phyloP scores from a whole-genome alignment of 768 basidiomycete species.

The Leccinum boreale region DNA sequence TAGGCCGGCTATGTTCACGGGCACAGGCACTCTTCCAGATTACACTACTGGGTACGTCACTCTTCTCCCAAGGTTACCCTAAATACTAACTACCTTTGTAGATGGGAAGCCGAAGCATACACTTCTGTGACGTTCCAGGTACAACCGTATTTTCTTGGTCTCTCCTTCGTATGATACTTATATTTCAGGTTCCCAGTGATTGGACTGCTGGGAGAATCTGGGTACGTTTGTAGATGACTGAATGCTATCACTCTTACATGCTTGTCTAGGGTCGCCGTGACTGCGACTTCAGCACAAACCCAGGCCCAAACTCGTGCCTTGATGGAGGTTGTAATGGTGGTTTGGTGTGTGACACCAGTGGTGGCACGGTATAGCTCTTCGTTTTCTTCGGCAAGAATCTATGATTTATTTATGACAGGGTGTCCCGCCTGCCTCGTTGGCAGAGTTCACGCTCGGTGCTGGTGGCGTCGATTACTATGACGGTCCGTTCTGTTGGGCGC shows the following conservation, averaged over 20 bases:
- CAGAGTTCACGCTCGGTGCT: conserved; percentile 60
- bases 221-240: conserved; percentile 34
- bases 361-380: conserved; percentile 40
- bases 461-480: conserved; percentile 57
- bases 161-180: neutral
- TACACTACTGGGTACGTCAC: conserved; percentile 43
- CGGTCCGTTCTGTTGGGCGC: conserved; percentile 33
- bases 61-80: neutral
- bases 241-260: neutral
- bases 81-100: conserved; percentile 10
- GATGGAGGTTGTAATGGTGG: conserved; percentile 72
- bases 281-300: conserved; percentile 56
- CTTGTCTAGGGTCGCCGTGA: conserved; percentile 45
- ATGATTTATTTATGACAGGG: conserved; percentile 34
- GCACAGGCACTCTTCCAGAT: conserved; percentile 46
- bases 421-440: conserved; percentile 66
- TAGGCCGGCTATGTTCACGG: conserved; percentile 62
- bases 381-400: neutral
- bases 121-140: conserved; percentile 29
- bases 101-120: conserved; percentile 33
- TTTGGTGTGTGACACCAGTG: conserved; percentile 44
- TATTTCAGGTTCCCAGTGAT: conserved; percentile 49
- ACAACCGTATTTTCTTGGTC: neutral
- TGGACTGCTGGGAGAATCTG: conserved; percentile 67
- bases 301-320: conserved; percentile 54